Evolutionary conservation across 208 protist genomes (phyloP).

Genomic region (Naegleria gruberi): DNA sequence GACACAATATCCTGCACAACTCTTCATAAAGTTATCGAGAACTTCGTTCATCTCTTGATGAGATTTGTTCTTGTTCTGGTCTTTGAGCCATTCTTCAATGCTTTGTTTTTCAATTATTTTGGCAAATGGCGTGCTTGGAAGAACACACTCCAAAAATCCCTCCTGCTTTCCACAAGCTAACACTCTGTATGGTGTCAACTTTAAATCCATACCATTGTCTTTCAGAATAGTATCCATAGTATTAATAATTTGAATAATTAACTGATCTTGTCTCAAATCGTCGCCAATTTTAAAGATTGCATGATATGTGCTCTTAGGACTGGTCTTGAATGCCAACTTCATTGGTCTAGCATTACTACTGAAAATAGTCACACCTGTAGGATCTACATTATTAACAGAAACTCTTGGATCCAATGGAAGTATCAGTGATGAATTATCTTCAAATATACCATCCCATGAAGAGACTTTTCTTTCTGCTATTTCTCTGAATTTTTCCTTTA

Average conservation of each 20-base stretch:
- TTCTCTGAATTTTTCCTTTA: too few species aligned
- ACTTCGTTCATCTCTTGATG: conserved; percentile 42
- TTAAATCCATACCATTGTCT: conserved; percentile 80
- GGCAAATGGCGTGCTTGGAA: not conserved
- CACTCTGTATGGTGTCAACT: conserved; percentile 82
- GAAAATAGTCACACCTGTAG: not conserved
- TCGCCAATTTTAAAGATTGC: conserved; percentile 60
- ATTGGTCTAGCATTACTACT: not conserved
- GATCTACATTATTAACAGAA: not conserved
- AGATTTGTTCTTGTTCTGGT: conserved; percentile 11
- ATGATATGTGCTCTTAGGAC: not conserved
- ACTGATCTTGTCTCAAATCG: conserved; percentile 67
- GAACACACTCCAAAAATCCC: conserved; percentile 36
- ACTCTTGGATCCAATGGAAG: not conserved
- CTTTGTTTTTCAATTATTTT: not conserved
- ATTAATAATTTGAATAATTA: conserved; percentile 61
- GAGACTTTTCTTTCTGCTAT: too few species aligned
- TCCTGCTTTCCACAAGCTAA: conserved; percentile 62
- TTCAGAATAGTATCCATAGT: conserved; percentile 79
- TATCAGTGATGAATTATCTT: not conserved
- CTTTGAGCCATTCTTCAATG: not conserved
- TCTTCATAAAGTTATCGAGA: conserved; percentile 77
- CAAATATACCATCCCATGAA: not conserved
- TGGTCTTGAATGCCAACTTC: conserved; percentile 5
- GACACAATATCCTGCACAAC: conserved; percentile 90